phyloP scores from a whole-genome alignment of 768 basidiomycete species.

The Pleurotus sapidus region DNA sequence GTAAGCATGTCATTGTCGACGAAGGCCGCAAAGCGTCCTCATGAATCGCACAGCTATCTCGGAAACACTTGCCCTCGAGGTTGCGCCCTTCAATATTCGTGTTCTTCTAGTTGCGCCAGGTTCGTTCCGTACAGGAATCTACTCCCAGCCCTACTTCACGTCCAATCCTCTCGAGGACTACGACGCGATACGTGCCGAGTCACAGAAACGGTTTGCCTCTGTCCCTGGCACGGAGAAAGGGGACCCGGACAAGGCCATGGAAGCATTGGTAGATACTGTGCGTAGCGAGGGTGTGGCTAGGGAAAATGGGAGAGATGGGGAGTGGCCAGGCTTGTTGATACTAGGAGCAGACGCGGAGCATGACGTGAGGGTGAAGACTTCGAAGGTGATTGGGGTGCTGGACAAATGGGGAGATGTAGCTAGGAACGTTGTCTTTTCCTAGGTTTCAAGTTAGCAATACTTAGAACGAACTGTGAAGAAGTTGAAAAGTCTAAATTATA shows the following conservation, averaged over 20 bases:
- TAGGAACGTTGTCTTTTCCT: background rate
- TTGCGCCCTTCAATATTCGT: constrained; percentile 32
- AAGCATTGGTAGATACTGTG: constrained; percentile 28
- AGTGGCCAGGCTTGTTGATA: constrained; percentile 18
- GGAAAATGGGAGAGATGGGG: constrained; percentile 19
- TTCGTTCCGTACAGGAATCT: constrained; percentile 35
- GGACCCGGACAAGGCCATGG: constrained; percentile 29
- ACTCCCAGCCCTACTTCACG: constrained; percentile 14
- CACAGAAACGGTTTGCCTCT: constrained; percentile 12
- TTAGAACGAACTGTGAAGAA: no score
- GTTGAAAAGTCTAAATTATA: no score
- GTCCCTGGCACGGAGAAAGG: constrained; percentile 17
- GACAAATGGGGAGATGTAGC: constrained; percentile 26
- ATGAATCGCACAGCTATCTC: constrained; percentile 11
- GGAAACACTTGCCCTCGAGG: constrained; percentile 29
- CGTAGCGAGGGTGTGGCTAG: constrained; percentile 27
- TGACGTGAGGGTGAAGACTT: constrained; percentile 20
- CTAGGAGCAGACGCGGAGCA: constrained; percentile 24
- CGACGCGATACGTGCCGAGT: constrained; percentile 19
- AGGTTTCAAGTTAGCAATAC: no score
- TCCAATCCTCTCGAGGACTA: constrained; percentile 32
- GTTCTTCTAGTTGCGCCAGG: constrained; percentile 40
- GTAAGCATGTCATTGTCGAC: constrained; percentile 23
- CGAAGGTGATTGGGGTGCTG: constrained; percentile 15
- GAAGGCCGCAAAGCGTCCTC: no score